These are phyloP conservation scores for Tetrahymena borealis DNA, from an alignment of 73 alveolate species.

Conservation along the genomic window DNA sequence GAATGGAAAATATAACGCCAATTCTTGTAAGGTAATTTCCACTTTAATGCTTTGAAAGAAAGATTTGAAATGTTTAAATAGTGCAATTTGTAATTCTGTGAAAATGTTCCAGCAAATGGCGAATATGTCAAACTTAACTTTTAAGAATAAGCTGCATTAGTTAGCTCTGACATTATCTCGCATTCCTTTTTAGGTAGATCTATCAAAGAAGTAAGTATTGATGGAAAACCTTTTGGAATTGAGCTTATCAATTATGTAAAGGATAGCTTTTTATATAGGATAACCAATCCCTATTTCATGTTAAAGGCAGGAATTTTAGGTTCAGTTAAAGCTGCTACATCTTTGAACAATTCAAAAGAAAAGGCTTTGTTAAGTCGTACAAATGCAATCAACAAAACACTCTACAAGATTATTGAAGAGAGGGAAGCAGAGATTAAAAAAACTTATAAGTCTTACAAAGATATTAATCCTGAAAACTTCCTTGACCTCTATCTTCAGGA, in stretches of 20 bases:
- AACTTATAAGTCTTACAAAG: not conserved
- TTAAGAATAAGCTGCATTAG: not conserved
- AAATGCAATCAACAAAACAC: not conserved
- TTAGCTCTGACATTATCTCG: not conserved
- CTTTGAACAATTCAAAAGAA: not conserved
- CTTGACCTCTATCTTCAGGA: not conserved
- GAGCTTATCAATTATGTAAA: not conserved
- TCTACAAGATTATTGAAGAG: not conserved
- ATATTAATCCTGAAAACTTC: not conserved
- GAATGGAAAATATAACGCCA: not conserved
- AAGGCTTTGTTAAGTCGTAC: not conserved
- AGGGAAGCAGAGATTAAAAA: not conserved
- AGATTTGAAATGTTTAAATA: not conserved
- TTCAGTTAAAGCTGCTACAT: not conserved
- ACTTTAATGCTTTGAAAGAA: not conserved
- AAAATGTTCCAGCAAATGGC: not conserved
- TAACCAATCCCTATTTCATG: not conserved
- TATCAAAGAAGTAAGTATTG: not conserved
- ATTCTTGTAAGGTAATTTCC: not conserved
- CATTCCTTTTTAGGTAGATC: not conserved
- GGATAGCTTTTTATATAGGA: not conserved
- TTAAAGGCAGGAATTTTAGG: not conserved
- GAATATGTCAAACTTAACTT: not conserved
- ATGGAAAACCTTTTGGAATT: not conserved
- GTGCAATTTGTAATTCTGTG: not conserved